phyloP scores from a whole-genome alignment of 2,329 filamentous ascomycete species.

The Fusarium ambrosium region DNA sequence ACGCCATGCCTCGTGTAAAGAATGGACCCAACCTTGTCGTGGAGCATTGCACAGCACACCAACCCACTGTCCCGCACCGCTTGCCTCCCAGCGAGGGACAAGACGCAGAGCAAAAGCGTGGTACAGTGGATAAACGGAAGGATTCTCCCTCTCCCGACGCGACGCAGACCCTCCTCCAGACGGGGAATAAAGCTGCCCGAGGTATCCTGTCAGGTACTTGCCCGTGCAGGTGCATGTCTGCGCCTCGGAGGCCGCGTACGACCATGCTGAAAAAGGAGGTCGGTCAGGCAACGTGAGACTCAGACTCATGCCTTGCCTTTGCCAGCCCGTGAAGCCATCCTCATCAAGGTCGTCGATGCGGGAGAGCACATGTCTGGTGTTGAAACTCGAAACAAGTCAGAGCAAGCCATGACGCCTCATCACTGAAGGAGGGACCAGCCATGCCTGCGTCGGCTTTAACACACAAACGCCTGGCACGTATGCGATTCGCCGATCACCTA shows the following conservation, averaged over 20 bases:
- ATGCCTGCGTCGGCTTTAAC: constrained; percentile 15
- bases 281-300: not conserved
- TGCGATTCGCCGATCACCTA: constrained; percentile 3
- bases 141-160: constrained; percentile 15
- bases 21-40: constrained; percentile 26
- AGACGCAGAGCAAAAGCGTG: constrained; percentile 4
- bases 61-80: constrained; percentile 25
- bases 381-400: constrained; percentile 28
- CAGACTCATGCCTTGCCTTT: not conserved
- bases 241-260: constrained; percentile 35
- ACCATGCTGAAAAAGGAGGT: constrained; percentile 5
- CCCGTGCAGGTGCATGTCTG: constrained; percentile 15
- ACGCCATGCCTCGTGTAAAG: constrained; percentile 40
- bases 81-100: constrained; percentile 24
- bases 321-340: constrained; percentile 19
- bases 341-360: not conserved
- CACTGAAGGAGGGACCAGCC: not conserved
- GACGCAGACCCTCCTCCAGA: constrained; percentile 25
- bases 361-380: constrained; percentile 6
- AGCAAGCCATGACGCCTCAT: constrained; percentile 5
- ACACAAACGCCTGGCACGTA: constrained; percentile 4
- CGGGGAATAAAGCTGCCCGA: constrained; percentile 25
- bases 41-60: constrained; percentile 38
- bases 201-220: constrained; percentile 13
- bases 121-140: constrained; percentile 25